Conservation (phyloP, 768 basidiomycete species). For the Pisolithus sp. region DNA sequence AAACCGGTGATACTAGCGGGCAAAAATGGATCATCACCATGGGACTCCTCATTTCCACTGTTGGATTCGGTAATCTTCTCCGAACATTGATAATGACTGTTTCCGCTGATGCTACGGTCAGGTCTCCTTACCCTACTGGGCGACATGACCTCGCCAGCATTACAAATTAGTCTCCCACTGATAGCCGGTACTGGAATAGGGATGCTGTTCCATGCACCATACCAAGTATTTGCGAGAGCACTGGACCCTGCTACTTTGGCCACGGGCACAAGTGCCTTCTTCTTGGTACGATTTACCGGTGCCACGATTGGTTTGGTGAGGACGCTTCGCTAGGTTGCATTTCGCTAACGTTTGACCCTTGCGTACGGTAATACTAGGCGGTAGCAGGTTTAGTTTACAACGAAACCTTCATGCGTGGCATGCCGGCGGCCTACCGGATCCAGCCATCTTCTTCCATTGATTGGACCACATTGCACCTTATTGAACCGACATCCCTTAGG, state of each 20-base stretch:
- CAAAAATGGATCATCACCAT: conserved; percentile 59
- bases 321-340: conserved; percentile 3
- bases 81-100: not conserved
- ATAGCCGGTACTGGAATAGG: conserved; percentile 74
- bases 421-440: conserved; percentile 44
- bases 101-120: conserved; percentile 25
- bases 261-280: conserved; percentile 79
- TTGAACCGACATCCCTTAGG: conserved; percentile 43
- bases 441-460: conserved; percentile 44
- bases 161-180: conserved; percentile 56
- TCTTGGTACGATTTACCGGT: conserved; percentile 81
- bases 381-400: conserved; percentile 72
- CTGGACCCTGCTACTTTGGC: conserved; percentile 64
- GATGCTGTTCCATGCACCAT: conserved; percentile 81
- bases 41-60: conserved; percentile 58
- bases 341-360: conserved; percentile 3
- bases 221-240: conserved; percentile 68
- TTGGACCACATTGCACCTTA: conserved; percentile 42
- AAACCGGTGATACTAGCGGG: conserved; percentile 49
- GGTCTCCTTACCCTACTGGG: conserved; percentile 63
- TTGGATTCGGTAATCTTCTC: conserved; percentile 62
- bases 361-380: conserved; percentile 41
- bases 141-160: conserved; percentile 38
- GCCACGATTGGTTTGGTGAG: conserved; percentile 76
- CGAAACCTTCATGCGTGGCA: conserved; percentile 38